Evolutionary conservation across 306 rosid genomes (phyloP), one percentile per base, ranked within the genome.

Genomic region (Cicer bijugum): DNA sequence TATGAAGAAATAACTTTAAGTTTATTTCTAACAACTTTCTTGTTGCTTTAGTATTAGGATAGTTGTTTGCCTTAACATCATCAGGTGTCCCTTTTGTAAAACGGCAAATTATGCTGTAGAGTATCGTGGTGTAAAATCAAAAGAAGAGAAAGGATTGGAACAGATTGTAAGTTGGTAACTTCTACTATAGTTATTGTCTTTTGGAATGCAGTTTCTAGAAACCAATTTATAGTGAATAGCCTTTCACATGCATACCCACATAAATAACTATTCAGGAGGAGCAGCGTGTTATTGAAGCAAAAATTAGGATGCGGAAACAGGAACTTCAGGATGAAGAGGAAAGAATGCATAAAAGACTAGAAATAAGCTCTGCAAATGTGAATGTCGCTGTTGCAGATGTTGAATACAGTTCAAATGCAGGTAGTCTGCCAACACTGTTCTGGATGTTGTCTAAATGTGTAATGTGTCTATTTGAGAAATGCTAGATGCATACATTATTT

Each of bases 281-380:
- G 84, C 99, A 95, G 58, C 95, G 99, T 47, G 99, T 95, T 75
- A 95, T 95, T 65, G 99, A 95, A 85, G 99, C 99, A 40, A 91
- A 91, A 86, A 91, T 95, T 76, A 95, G 97, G 86, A 95, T 91
- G 73, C 92, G 92, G 39, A 91, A 85, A 82, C 88, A 91, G 75
- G 97, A 95, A 83, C 84, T 95, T 75, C 89, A 75, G 81, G 97
- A 90, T 76, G 99, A 95, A 75, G 97, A 88, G 78, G 97, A 89
- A 67, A 91, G 96, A 88, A 81, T 88, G 88, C 91, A 85, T 68
- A 88, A 87, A 85, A 89, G 96, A 81, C 85, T 82, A 73, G 93
- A 89, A 78, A 57, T 59, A 62, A 82, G 82, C 82, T 81, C 88
- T 70, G 75, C 87, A 12, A 76, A 85, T 75, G 81, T 75, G 74